phyloP scores from a whole-genome alignment of 1,139 yeast species.

The Geotrichum phurueaensis region DNA sequence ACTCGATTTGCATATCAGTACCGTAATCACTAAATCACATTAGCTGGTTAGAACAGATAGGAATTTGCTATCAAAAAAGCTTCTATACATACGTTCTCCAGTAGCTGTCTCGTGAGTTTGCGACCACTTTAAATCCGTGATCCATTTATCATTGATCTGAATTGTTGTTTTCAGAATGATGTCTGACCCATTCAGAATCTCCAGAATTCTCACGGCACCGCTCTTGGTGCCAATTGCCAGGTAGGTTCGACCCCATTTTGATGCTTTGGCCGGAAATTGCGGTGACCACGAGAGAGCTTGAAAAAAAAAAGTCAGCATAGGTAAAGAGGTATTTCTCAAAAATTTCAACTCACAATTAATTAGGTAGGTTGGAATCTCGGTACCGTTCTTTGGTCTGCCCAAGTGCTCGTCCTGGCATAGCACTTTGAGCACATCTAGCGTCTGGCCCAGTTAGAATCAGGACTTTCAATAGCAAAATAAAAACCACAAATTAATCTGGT shows the following conservation, averaged over 20 bases:
- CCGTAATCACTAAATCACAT: slow-evolving; percentile 1
- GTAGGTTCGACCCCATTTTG: slow-evolving; percentile 13
- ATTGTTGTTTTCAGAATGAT: background rate
- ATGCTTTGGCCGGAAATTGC: slow-evolving; percentile 1
- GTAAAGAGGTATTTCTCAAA: background rate
- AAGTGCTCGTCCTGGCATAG: slow-evolving; percentile 3
- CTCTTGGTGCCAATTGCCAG: slow-evolving; percentile 13
- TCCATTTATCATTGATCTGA: background rate
- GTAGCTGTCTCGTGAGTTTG: background rate
- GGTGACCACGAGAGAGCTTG: slow-evolving; percentile 15
- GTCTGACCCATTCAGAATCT: background rate
- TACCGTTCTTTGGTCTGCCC: slow-evolving; percentile 9
- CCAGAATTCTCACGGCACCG: slow-evolving; percentile 4
- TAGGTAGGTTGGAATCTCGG: slow-evolving; percentile 6
- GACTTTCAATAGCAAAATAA: background rate
- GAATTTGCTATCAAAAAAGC: background rate
- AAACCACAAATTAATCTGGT: too few species aligned
- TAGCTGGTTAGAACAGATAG: background rate
- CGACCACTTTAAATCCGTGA: slow-evolving; percentile 11
- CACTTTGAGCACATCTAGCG: slow-evolving; percentile 1
- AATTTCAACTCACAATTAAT: slow-evolving; percentile 6
- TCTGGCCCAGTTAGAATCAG: background rate
- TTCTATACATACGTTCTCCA: slow-evolving; percentile 3
- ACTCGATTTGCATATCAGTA: slow-evolving; percentile 4
- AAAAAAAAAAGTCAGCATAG: background rate